Conservation (phyloP, 163 green algal species). For the Volvox carteri region DNA sequence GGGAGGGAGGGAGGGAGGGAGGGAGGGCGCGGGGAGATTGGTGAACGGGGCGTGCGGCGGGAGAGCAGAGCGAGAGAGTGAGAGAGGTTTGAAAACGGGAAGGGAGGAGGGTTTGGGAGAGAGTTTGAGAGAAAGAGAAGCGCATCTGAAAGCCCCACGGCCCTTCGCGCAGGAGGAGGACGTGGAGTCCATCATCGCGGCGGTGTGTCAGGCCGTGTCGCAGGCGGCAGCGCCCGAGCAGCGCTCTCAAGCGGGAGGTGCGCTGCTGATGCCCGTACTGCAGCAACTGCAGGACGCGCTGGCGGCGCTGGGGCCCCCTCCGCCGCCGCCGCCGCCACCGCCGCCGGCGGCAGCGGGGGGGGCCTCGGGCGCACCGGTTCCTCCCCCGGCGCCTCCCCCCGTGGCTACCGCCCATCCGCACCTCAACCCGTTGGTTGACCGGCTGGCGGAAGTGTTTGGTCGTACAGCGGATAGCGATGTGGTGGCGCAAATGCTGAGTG, state of each 20-base stretch:
- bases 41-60: background rate
- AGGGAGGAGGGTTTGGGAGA: too few species aligned
- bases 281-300: constrained; percentile 37
- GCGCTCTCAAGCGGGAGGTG: constrained; percentile 60
- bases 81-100: too few species aligned
- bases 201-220: constrained; percentile 65
- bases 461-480: constrained; percentile 45
- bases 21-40: background rate
- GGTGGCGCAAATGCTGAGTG: constrained; percentile 64
- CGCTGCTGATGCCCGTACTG: constrained; percentile 73
- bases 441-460: constrained; percentile 80
- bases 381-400: background rate
- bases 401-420: constrained; percentile 14
- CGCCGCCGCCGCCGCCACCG: background rate
- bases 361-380: too few species aligned
- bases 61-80: too few species aligned
- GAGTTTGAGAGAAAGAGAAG: too few species aligned
- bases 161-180: constrained; percentile 42
- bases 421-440: constrained; percentile 79
- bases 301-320: background rate
- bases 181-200: constrained; percentile 51
- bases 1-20: background rate
- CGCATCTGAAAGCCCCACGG: too few species aligned
- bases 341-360: background rate
- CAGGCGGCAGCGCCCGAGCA: constrained; percentile 48